Evolutionary conservation across 2,329 filamentous ascomycete species (phyloP).

Genomic region (Ceratocystis huliohia): DNA sequence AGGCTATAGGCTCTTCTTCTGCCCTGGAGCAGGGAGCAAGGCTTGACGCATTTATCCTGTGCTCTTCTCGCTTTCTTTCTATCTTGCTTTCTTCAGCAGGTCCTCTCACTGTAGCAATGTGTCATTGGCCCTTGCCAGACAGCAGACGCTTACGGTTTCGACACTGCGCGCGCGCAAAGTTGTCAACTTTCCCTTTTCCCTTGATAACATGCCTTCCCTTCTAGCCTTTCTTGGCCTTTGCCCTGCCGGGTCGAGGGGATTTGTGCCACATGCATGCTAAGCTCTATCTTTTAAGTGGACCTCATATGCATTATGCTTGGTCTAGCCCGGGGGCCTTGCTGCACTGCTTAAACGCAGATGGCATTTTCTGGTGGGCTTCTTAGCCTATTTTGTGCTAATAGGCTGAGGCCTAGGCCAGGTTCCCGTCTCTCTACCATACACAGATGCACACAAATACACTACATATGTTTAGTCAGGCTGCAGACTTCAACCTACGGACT

Average conservation of each 20-base stretch:
- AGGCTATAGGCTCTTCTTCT: no score
- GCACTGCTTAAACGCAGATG: conserved; percentile 5
- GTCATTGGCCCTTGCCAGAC: no score
- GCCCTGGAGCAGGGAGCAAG: no score
- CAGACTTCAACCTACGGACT: no score
- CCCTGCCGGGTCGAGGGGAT: background rate
- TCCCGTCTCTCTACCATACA: background rate
- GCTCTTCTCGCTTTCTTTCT: no score
- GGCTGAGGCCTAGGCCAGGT: background rate
- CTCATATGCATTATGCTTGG: background rate
- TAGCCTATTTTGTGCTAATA: background rate
- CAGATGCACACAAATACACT: background rate
- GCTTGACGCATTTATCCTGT: no score
- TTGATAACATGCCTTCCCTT: background rate
- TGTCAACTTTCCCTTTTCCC: background rate
- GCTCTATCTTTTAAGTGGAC: background rate
- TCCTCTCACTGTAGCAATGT: no score
- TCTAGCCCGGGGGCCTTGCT: background rate
- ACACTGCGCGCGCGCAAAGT: background rate
- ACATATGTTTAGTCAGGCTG: background rate
- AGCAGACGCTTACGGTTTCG: no score
- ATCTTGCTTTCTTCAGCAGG: no score
- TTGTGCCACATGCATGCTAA: background rate
- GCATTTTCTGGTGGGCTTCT: background rate
- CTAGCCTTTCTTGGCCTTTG: background rate